Conservation (phyloP, 2,329 filamentous ascomycete genomes). For the Fusarium haematococcum region DNA sequence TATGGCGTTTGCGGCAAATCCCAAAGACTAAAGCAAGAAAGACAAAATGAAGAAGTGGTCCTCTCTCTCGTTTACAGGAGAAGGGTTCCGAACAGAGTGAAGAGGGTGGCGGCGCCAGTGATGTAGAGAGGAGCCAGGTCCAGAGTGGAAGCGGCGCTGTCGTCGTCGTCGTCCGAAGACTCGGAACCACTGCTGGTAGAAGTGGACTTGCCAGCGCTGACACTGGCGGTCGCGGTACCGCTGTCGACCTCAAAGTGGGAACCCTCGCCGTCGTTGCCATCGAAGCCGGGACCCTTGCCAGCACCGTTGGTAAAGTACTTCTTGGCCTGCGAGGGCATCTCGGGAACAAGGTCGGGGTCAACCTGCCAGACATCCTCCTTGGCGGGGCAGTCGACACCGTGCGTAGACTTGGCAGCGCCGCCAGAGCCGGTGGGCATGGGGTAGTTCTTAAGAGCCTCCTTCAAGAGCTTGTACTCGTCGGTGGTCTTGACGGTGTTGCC, state of each 20-base stretch:
- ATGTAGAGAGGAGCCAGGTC: constrained; percentile 50
- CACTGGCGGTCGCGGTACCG: constrained; percentile 59
- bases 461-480: constrained; percentile 70
- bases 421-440: constrained; percentile 63
- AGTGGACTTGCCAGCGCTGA: constrained; percentile 47
- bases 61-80: constrained; percentile 50
- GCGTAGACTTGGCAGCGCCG: constrained; percentile 61
- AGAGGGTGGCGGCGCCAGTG: constrained; percentile 50
- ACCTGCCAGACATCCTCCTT: constrained; percentile 64
- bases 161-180: constrained; percentile 40
- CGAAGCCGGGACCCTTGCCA: constrained; percentile 65
- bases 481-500: constrained; percentile 66
- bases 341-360: constrained; percentile 61
- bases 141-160: constrained; percentile 47
- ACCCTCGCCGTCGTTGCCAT: constrained; percentile 53
- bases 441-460: constrained; percentile 61
- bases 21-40: constrained; percentile 19
- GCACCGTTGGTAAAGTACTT: constrained; percentile 67
- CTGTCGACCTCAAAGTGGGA: constrained; percentile 64
- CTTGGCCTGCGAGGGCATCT: constrained; percentile 62
- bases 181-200: constrained; percentile 41
- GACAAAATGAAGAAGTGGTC: constrained; percentile 16
- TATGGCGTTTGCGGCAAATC: constrained; percentile 14
- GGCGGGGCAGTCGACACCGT: constrained; percentile 62
- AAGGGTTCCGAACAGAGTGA: constrained; percentile 55